These are phyloP conservation scores for Pyrenula massariospora DNA, from an alignment of 495 filamentous ascomycete species.

Conservation along the genomic window DNA sequence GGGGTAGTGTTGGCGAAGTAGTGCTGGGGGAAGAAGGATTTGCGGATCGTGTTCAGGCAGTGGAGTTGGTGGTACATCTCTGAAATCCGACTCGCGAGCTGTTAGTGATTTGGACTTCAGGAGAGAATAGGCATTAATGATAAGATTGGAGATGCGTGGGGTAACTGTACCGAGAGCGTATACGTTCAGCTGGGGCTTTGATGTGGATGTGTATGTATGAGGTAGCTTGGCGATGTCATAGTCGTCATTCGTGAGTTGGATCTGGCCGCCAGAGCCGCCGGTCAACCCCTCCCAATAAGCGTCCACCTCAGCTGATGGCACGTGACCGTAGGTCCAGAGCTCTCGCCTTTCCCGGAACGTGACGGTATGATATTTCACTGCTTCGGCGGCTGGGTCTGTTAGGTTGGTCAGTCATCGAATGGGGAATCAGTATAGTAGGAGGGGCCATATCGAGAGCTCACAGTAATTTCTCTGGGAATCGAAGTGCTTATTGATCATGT, in stretches of 20 bases:
- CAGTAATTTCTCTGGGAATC: neutral
- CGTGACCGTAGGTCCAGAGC: neutral
- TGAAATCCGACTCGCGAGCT: neutral
- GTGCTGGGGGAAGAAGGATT: neutral
- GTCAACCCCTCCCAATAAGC: neutral
- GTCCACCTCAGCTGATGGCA: neutral
- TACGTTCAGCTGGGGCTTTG: neutral
- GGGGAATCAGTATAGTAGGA: neutral
- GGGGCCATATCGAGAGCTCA: neutral
- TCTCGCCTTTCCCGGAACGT: neutral
- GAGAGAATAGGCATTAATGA: neutral
- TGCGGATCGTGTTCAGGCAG: neutral
- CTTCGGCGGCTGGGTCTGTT: neutral
- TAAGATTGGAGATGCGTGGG: neutral
- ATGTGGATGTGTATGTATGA: neutral
- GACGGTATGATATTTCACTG: neutral
- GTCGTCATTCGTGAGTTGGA: neutral
- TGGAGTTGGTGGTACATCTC: neutral
- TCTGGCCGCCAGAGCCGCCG: neutral
- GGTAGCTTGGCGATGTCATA: neutral
- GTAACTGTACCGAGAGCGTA: neutral
- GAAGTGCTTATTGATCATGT: neutral
- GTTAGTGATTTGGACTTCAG: neutral
- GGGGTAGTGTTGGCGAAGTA: neutral
- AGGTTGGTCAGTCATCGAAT: neutral